Base-by-base conservation (phyloP, 495 filamentous ascomycete genomes). In the Bacidia rubella region DNA sequence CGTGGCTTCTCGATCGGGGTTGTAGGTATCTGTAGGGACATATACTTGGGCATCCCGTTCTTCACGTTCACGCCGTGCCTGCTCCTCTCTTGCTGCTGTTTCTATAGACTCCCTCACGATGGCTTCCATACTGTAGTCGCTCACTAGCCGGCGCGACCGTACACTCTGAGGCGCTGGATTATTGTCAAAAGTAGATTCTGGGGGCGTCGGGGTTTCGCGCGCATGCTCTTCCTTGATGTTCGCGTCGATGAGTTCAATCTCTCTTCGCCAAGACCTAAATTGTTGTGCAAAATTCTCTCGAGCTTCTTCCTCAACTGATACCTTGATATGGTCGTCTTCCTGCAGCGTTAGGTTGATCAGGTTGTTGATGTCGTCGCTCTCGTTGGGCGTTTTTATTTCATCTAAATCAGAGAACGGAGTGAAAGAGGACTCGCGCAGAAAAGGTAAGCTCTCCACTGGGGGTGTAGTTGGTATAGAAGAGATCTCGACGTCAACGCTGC, bases 1-100 rank as follows among this genome's bases (percentile, higher is more conserved):
- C 2, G 76, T 71, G 0, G 92, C 92, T 67, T 98, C 92, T 60
- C 87, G 87, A 1, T 81, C 81, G 40, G 79, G 79, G 56, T 90
- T 60, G 49, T 47, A 45, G 15, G 60, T 55, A 12, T 54, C 86
- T 41, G 84, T 76, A 41, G 52, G 29, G 12, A 54, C 26, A 42
- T 81, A 81, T 27, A 85, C 82, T 54, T 82, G 82, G 27, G 80
- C 75, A 55, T 80, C 80, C 15, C 78, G 77, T 26, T 82, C 73
- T 53, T 80, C 80, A 15, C 78, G 77, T 24, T 82, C 73, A 52
- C 83, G 79, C 47, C 79, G 75, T 53, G 86, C 85, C 42, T 82
- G 69, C 59, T 80, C 81, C 61, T 89, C 80, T 57, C 80, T 80
- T n/a, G 79, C 83, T 38, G 82, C 85, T 29, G 59, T 59, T 39